Percentiles rank a stretch among this genome's conserved stretches.
These are phyloP conservation scores for Capronia coronata DNA, from an alignment of 2,329 filamentous ascomycete species.

Conservation along the genomic window DNA sequence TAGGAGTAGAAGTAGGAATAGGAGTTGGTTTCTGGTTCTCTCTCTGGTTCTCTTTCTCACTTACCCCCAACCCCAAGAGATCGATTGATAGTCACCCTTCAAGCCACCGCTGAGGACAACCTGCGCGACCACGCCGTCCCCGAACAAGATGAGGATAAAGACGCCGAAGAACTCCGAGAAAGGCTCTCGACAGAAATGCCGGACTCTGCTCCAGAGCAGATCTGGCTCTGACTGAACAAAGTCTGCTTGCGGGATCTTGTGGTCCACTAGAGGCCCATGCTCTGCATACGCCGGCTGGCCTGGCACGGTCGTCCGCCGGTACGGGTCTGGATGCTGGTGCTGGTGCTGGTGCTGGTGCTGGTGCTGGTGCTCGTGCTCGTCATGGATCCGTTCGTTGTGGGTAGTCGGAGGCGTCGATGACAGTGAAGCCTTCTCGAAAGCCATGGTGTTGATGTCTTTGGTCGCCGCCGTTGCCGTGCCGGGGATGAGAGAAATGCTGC, in stretches of 20 bases:
- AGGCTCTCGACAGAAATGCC: constrained; percentile 49
- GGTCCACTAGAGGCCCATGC: constrained; percentile 32
- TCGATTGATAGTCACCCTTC: constrained; percentile 47
- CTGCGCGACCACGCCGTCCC: constrained; percentile 58
- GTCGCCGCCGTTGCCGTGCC: neutral
- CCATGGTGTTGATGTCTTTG: constrained; percentile 16
- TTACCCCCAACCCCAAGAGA: constrained; percentile 47
- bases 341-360: neutral
- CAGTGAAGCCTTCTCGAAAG: constrained; percentile 19
- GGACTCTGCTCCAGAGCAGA: constrained; percentile 49
- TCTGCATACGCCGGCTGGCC: constrained; percentile 26
- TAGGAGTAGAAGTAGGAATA: too few relatives aligned
- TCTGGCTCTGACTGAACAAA: constrained; percentile 27
- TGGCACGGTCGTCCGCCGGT: constrained; percentile 20
- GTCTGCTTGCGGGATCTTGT: constrained; percentile 31
- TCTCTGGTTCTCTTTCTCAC: too few relatives aligned
- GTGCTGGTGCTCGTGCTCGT: neutral
- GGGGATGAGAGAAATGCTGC: too few relatives aligned
- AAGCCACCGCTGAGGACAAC: constrained; percentile 51
- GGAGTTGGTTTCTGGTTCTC: too few relatives aligned
- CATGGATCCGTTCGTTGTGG: constrained; percentile 16
- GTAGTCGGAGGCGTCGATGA: constrained; percentile 19
- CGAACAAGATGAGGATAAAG: constrained; percentile 62
- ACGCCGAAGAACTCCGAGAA: constrained; percentile 64
- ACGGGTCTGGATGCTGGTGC: constrained; percentile 1